Conservation (phyloP, 768 basidiomycete genomes). For the Clitopilus hobsonii region DNA sequence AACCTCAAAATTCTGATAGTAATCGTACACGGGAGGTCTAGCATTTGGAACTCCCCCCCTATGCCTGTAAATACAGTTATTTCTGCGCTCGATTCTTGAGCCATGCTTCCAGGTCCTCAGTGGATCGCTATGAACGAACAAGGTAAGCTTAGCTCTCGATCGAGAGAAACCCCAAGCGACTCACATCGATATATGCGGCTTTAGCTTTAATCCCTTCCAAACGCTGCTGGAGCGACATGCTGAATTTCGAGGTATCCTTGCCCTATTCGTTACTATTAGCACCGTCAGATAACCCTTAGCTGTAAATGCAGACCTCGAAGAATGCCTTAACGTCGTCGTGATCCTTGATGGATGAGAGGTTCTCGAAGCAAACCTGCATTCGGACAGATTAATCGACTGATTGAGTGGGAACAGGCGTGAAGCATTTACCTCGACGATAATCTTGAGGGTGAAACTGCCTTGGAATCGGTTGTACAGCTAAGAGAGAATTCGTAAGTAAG, state of each 20-base stretch:
- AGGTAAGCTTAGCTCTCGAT: neutral
- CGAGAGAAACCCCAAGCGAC: neutral
- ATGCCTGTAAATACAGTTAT: no score
- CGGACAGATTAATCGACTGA: no score
- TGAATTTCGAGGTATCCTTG: conserved; percentile 69
- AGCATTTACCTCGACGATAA: conserved; percentile 45
- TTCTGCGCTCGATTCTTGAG: no score
- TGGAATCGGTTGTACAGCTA: conserved; percentile 67
- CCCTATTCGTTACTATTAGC: conserved; percentile 28
- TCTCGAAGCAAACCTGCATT: conserved; percentile 15
- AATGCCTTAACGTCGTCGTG: conserved; percentile 56
- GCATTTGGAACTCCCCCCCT: no score
- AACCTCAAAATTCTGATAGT: no score
- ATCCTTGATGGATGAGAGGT: conserved; percentile 66
- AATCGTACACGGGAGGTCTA: no score
- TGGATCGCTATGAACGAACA: conserved; percentile 42
- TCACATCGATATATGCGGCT: conserved; percentile 43
- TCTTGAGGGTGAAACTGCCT: conserved; percentile 57
- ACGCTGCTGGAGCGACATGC: conserved; percentile 57
- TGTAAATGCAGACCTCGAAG: conserved; percentile 53
- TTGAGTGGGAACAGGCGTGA: neutral
- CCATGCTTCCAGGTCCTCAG: conserved; percentile 53
- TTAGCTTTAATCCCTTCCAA: conserved; percentile 64
- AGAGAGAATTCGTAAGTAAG: neutral
- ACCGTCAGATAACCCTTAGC: conserved; percentile 13